Evolutionary conservation across 805 yeast genomes (phyloP), one percentile per base, ranked within the genome.

Genomic region (Blastobotrys americana): DNA sequence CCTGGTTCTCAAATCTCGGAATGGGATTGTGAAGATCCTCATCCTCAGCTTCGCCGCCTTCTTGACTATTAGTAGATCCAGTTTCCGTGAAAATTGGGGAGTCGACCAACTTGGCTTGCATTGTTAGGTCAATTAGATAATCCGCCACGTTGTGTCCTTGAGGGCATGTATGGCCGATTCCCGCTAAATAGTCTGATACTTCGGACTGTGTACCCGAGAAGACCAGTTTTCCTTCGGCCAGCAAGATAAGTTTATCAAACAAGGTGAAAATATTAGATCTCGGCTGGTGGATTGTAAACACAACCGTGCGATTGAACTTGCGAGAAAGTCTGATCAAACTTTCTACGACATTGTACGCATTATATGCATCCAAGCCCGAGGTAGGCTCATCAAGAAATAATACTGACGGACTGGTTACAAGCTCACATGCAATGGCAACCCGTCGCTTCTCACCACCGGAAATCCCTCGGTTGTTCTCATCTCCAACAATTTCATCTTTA

Each of bases 281-380:
- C 8, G 98, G 98, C 61, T 93, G 98, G 66, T 93, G 98, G 52
- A 93, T 93, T 0, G 98, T 87, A 60, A 93, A 83, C 1, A 93
- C 77, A 40, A 93, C 79, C 0, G 98, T 90, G 59, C 97, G 78
- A 48, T 84, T 80, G 62, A 81, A 84, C 55, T 80, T 82, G 46
- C 80, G 73, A 0, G 97, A 86, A 46, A 93, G 71, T 46, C 83
- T 74, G 2, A 84, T 90, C 37, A 93, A 71, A 49, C 87, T 76
- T 49, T 88, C 97, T 37, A 93, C 72, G 5, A 93, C 98, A 55
- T 89, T 87, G 58, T 77, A 80, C 0, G 98, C 97, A 65, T 89
- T 90, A 60, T 77, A 90, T 5, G 97, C 81, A 62, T 93, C 99
- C 47, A 93, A 70, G 0, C 99, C 99, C 0, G 96, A 86, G 0